Percentiles rank a stretch among this genome's conserved stretches.
Evolutionary conservation across 2,329 filamentous ascomycete species (phyloP).

Genomic region (Pseudonectria foliicola): DNA sequence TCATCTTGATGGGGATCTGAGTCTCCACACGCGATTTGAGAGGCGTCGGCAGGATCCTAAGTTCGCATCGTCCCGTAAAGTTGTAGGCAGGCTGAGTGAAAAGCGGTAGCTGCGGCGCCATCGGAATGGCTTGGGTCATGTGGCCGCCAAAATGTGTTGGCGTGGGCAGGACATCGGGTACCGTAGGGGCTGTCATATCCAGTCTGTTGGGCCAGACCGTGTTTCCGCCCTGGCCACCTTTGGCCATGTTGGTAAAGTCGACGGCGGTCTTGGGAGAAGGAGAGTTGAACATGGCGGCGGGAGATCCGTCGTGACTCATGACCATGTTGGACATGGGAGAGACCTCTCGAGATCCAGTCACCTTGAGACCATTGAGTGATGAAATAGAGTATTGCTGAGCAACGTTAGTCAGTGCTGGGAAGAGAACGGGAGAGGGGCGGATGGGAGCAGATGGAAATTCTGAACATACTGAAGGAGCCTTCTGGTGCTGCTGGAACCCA

Average conservation of each 20-base stretch:
- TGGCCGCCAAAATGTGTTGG: constrained; percentile 19
- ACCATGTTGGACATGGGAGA: constrained; percentile 48
- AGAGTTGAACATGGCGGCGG: constrained; percentile 39
- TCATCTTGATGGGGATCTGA: constrained; percentile 83
- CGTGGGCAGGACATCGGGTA: constrained; percentile 18
- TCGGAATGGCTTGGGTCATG: constrained; percentile 22
- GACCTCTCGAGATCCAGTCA: constrained; percentile 42
- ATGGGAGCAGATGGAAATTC: constrained; percentile 7
- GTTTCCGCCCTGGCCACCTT: constrained; percentile 17
- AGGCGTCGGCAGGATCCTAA: constrained; percentile 61
- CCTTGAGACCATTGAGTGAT: constrained; percentile 42
- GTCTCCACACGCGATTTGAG: constrained; percentile 91
- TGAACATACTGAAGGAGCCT: constrained; percentile 33
- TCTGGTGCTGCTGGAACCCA: constrained; percentile 20
- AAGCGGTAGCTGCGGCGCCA: constrained; percentile 25
- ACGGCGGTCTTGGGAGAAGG: constrained; percentile 37
- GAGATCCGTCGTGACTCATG: constrained; percentile 46
- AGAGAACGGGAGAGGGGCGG: not conserved
- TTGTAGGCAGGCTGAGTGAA: constrained; percentile 20
- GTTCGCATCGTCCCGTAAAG: constrained; percentile 30
- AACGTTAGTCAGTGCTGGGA: constrained; percentile 19
- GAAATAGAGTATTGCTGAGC: constrained; percentile 43
- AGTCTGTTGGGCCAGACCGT: constrained; percentile 30
- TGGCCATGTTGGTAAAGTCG: constrained; percentile 31
- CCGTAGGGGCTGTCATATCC: constrained; percentile 17